Evolutionary conservation across 1,139 yeast genomes (phyloP).

Genomic region (Nakaseomyces uthaithaninus): DNA sequence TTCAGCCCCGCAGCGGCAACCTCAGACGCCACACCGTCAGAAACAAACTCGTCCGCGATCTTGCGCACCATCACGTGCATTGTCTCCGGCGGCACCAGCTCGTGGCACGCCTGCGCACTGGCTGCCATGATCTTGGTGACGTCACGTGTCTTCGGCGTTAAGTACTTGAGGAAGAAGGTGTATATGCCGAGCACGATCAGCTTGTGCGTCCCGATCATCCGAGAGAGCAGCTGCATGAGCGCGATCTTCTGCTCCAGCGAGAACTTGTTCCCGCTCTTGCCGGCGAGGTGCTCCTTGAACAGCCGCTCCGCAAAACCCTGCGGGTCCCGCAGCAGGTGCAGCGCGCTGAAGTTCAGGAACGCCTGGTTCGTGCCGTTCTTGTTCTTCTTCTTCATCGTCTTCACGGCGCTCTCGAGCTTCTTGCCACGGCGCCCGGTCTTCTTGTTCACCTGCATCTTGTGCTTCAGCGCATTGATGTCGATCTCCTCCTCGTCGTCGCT

Average conservation of each 20-base stretch:
- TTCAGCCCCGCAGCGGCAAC: slow-evolving; percentile 97
- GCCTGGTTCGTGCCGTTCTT: slow-evolving; percentile 49
- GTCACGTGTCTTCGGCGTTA: slow-evolving; percentile 88
- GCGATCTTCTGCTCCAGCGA: slow-evolving; percentile 83
- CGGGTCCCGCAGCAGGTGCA: slow-evolving; percentile 89
- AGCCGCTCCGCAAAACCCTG: slow-evolving; percentile 92
- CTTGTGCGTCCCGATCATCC: slow-evolving; percentile 91
- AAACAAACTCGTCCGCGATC: slow-evolving; percentile 93
- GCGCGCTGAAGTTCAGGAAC: slow-evolving; percentile 84
- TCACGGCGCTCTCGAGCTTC: slow-evolving; percentile 65
- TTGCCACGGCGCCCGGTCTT: slow-evolving; percentile 73
- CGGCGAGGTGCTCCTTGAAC: slow-evolving; percentile 62
- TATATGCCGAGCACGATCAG: slow-evolving; percentile 82
- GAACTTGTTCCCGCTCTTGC: slow-evolving; percentile 57
- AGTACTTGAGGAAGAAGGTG: slow-evolving; percentile 76
- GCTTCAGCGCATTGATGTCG: slow-evolving; percentile 63
- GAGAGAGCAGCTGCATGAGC: slow-evolving; percentile 75
- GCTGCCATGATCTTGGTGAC: slow-evolving; percentile 97
- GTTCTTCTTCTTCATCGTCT: slow-evolving; percentile 54
- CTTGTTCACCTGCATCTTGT: slow-evolving; percentile 75
- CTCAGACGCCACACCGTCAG: slow-evolving; percentile 96
- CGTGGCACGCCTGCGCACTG: slow-evolving; percentile 93
- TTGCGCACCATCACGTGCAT: slow-evolving; percentile 73
- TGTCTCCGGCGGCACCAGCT: slow-evolving; percentile 91
- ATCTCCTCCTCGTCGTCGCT: slow-evolving; percentile 68